Percentiles rank a stretch among this genome's conserved stretches.
Conservation (phyloP, 768 basidiomycete genomes). For the Russula virescens region DNA sequence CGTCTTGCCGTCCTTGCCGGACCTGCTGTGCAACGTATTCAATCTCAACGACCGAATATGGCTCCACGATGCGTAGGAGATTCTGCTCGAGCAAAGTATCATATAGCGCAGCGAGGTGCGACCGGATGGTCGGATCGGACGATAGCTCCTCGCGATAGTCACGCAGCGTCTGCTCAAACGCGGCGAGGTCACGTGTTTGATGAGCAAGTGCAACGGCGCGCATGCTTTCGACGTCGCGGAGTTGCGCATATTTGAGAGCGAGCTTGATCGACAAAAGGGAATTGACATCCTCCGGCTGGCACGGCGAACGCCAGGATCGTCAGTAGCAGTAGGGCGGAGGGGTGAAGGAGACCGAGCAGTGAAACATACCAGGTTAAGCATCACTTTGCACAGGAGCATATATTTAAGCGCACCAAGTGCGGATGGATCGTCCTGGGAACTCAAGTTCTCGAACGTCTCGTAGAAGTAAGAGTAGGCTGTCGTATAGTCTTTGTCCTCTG, state of each 20-base stretch:
- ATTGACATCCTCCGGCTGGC: conserved; percentile 88
- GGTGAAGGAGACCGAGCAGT: background rate
- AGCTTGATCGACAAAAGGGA: conserved; percentile 82
- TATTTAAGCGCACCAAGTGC: conserved; percentile 91
- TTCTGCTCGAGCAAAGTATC: conserved; percentile 97
- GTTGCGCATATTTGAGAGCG: conserved; percentile 79
- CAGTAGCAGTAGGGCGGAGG: background rate
- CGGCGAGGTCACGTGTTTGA: conserved; percentile 79
- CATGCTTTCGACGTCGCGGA: conserved; percentile 92
- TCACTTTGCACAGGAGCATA: conserved; percentile 97
- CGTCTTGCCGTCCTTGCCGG: conserved; percentile 78
- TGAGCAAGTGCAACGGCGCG: conserved; percentile 92
- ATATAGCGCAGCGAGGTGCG: conserved; percentile 89
- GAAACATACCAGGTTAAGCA: conserved; percentile 83
- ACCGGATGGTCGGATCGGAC: conserved; percentile 91
- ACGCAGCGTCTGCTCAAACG: conserved; percentile 82
- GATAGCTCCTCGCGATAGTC: conserved; percentile 90
- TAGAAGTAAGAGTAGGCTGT: conserved; percentile 98
- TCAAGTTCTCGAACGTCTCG: conserved; percentile 90
- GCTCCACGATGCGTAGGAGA: conserved; percentile 90
- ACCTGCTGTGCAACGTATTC: conserved; percentile 83
- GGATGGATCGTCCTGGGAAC: conserved; percentile 55
- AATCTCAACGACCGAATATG: conserved; percentile 89
- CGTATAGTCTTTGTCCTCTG: conserved; percentile 96
- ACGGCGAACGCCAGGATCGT: background rate